Percentiles rank a stretch among this genome's conserved stretches.
phyloP scores from a whole-genome alignment of 148 eudicot species.

The Dianthus caryophyllus region DNA sequence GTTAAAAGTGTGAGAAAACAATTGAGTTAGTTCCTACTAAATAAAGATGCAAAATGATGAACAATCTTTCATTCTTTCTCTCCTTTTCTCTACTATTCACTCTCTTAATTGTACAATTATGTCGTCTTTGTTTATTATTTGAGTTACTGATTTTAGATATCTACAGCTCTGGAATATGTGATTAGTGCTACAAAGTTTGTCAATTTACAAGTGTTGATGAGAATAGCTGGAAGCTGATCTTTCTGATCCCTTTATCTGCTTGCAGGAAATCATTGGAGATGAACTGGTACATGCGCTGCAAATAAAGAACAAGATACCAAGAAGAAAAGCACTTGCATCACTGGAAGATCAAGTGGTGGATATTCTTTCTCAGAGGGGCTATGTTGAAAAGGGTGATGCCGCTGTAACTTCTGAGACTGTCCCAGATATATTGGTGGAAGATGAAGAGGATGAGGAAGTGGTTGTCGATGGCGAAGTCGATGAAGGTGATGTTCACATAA shows the following conservation, averaged over 20 bases:
- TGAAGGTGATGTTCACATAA: constrained; percentile 96
- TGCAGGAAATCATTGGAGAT: constrained; percentile 89
- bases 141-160: constrained; percentile 9
- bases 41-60: too few species aligned
- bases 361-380: constrained; percentile 89
- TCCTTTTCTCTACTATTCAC: neutral
- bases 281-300: constrained; percentile 71
- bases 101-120: neutral
- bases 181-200: neutral
- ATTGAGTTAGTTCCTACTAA: neutral
- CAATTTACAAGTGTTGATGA: neutral
- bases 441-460: constrained; percentile 95
- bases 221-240: neutral
- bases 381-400: constrained; percentile 61
- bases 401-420: constrained; percentile 39
- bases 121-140: neutral
- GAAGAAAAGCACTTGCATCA: constrained; percentile 82
- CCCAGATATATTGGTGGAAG: constrained; percentile 67
- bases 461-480: constrained; percentile 98
- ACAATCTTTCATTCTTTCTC: too few species aligned
- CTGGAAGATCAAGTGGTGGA: constrained; percentile 79
- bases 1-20: neutral
- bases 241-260: neutral
- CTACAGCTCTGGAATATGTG: neutral
- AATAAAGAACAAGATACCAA: constrained; percentile 78